Evolutionary conservation across 179 eudicot species (phyloP), one percentile per base, ranked within the genome.

Genomic region (Pouteria campechiana): DNA sequence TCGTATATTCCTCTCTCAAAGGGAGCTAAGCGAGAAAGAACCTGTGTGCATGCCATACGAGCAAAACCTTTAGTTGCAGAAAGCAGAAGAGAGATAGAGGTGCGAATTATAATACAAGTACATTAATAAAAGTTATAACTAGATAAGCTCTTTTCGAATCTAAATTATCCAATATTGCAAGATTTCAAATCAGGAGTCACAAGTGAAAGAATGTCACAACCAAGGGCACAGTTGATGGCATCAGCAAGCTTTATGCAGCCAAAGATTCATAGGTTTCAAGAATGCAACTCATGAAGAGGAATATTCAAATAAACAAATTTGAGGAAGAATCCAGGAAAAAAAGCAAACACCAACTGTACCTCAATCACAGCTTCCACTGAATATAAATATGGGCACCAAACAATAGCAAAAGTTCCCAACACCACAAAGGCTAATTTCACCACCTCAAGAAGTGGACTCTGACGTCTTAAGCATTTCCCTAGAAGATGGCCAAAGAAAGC

Each of bases 1-100:
- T 81, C 95, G 44, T 85, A 90, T 45, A 90, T 51, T 16, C 98
- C 98, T 61, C 95, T 79, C 49, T 81, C 95, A 43, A 90, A 90
- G 44, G 98, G 98, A 54, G 93, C 93, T 46, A 90, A 79, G 25
- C 93, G 90, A 15, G 84, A 81, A 31, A 85, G 79, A 65, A 90
- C 98, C 97, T 89, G 67, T 22, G 29, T 44, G 3, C 18, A 1
- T 46, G 16, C 38, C 11, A 21, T 27, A 17, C 17, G 20, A 45
- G 3, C 22, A 15, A 21, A 20, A 32, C 38, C n/a, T 32, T 17
- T 7, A 10, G 8, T 13, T 35, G 18, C 2, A 6, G 25, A 6
- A 2, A 37, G n/a, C 17, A 17, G 9, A 37, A 37, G 3, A 37
- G 13, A 29, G 8, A 6, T 17, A 37, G 14, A 12, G 21, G 42